phyloP scores from a whole-genome alignment of 1,284 basidiomycete species.

The Termitomyces sp. region DNA sequence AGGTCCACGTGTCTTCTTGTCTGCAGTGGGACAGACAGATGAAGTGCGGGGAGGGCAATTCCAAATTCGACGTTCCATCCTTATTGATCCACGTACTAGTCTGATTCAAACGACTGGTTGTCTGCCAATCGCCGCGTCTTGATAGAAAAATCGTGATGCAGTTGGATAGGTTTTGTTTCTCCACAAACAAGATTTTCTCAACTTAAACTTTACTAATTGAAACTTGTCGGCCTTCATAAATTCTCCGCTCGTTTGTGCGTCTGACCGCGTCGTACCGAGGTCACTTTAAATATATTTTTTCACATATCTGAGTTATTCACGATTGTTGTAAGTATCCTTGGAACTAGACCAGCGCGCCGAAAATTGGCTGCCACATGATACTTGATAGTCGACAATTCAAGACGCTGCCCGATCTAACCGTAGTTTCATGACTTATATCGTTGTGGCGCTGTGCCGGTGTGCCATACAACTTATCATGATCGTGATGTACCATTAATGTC shows the following conservation, averaged over 20 bases:
- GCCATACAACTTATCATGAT: neutral
- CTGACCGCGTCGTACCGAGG: neutral
- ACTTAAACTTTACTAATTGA: neutral
- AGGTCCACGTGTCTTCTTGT: neutral
- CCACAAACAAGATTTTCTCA: no score
- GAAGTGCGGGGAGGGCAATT: neutral
- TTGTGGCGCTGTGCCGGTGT: neutral
- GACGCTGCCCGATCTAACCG: neutral
- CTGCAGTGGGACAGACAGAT: neutral
- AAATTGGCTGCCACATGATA: no score
- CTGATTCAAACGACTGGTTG: neutral
- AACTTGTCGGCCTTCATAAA: neutral
- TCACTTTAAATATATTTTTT: no score
- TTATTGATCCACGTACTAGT: neutral
- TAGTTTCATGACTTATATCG: neutral
- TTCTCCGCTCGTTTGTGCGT: neutral
- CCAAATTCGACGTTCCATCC: neutral
- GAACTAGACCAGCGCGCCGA: neutral
- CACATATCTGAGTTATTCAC: no score
- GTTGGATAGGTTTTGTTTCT: no score
- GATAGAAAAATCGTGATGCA: no score
- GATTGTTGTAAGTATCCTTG: neutral
- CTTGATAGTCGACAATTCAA: neutral
- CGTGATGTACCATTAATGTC: neutral
- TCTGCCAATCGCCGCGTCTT: no score